Evolutionary conservation across 2,329 filamentous ascomycete genomes (phyloP).

Genomic region (Plenodomus biglobosus): DNA sequence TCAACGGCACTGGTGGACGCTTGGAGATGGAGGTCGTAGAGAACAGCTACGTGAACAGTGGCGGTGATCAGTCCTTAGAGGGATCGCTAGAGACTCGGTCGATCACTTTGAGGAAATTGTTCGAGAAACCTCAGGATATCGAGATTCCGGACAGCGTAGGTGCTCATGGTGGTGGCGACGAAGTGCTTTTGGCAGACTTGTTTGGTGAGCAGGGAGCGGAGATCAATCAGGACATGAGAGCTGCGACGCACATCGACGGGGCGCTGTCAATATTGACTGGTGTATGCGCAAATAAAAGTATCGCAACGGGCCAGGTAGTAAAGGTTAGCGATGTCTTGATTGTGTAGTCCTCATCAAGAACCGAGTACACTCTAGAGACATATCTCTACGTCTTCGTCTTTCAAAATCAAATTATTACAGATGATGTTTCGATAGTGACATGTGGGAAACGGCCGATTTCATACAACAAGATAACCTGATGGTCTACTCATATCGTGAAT

Average conservation of each 20-base stretch:
- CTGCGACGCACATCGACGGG: constrained; percentile 61
- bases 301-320: constrained; percentile 59
- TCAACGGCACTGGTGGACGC: constrained; percentile 61
- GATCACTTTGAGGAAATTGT: constrained; percentile 56
- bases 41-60: constrained; percentile 61
- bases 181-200: constrained; percentile 58
- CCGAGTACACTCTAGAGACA: background rate
- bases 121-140: constrained; percentile 59
- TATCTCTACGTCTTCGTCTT: background rate
- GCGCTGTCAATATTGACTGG: constrained; percentile 62
- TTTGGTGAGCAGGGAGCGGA: constrained; percentile 58
- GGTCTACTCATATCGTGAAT: no score
- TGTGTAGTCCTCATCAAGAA: constrained; percentile 3
- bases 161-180: constrained; percentile 63
- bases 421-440: no score
- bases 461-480: no score
- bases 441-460: no score
- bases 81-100: constrained; percentile 55
- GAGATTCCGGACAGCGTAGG: constrained; percentile 56
- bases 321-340: constrained; percentile 55
- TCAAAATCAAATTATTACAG: no score
- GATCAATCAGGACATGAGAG: constrained; percentile 50
- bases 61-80: constrained; percentile 59
- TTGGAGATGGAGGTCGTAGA: constrained; percentile 65
- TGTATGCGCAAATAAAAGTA: constrained; percentile 61